Conservation (phyloP, 306 rosid genomes). For the cucumber (Cucumis sativus) region DNA sequence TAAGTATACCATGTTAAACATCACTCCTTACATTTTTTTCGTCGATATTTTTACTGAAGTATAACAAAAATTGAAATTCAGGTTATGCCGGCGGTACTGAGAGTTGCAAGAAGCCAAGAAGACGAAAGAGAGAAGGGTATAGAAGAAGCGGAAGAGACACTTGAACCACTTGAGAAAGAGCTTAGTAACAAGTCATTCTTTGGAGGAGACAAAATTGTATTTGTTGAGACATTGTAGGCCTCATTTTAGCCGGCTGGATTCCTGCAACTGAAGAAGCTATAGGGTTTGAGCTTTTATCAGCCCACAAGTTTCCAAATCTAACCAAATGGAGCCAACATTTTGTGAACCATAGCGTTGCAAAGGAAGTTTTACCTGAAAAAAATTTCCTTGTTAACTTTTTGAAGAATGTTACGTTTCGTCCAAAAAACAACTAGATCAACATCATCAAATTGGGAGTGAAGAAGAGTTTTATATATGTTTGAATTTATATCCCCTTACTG, state of each 20-base stretch:
- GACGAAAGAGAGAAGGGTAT: constrained; percentile 22
- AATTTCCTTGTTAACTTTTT: not conserved
- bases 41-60: too few relatives aligned
- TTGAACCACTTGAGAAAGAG: constrained; percentile 38
- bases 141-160: constrained; percentile 18
- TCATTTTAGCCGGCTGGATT: constrained; percentile 32
- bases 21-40: too few relatives aligned
- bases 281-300: constrained; percentile 16
- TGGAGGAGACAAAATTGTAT: constrained; percentile 39
- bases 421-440: not conserved
- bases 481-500: too few relatives aligned
- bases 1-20: too few relatives aligned
- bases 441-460: too few relatives aligned
- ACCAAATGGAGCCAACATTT: constrained; percentile 31
- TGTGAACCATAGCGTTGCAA: constrained; percentile 12
- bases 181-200: constrained; percentile 25
- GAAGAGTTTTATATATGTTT: too few relatives aligned
- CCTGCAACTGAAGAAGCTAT: constrained; percentile 27
- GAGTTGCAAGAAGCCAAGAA: constrained; percentile 2
- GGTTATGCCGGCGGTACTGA: too few relatives aligned
- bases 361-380: constrained; percentile 26
- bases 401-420: not conserved
- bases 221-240: constrained; percentile 44
- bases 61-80: too few relatives aligned
- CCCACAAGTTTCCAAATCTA: constrained; percentile 23